Conservation (phyloP, 2,329 filamentous ascomycete species). For the Cytospora piceae region DNA sequence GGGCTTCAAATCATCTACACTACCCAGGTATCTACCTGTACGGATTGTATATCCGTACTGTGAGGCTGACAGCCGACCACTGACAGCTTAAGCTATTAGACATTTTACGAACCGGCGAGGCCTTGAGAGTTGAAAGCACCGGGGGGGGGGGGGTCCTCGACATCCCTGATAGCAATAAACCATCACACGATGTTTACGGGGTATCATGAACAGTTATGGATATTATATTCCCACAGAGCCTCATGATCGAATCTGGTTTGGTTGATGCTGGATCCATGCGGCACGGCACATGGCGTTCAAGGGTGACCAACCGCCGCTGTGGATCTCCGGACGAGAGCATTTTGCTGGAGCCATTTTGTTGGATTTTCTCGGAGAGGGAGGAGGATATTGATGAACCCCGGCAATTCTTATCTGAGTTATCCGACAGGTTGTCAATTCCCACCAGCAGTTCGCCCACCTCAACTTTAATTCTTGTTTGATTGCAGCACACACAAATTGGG, state of each 20-base stretch:
- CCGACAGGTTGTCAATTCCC: slow-evolving; percentile 13
- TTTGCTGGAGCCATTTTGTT: background rate
- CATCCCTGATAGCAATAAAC: background rate
- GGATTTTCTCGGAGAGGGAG: no score
- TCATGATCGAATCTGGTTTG: background rate
- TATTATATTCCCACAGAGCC: background rate
- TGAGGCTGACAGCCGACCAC: no score
- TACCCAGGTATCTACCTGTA: background rate
- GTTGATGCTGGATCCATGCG: slow-evolving; percentile 16
- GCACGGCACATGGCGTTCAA: slow-evolving; percentile 28
- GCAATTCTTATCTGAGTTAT: slow-evolving; percentile 12
- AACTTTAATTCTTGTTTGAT: slow-evolving; percentile 17
- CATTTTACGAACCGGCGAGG: no score
- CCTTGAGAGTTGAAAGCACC: no score
- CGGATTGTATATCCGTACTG: background rate
- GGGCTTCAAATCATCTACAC: background rate
- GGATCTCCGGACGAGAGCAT: slow-evolving; percentile 14
- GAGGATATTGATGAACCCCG: background rate
- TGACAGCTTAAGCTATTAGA: no score
- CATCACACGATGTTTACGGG: background rate
- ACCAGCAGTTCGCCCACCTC: background rate
- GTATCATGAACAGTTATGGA: background rate
- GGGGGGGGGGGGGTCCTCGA: no score
- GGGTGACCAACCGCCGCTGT: slow-evolving; percentile 21
- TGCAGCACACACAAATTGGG: background rate